phyloP scores from a whole-genome alignment of 495 filamentous ascomycete genomes.

The Penicillium fimorum region DNA sequence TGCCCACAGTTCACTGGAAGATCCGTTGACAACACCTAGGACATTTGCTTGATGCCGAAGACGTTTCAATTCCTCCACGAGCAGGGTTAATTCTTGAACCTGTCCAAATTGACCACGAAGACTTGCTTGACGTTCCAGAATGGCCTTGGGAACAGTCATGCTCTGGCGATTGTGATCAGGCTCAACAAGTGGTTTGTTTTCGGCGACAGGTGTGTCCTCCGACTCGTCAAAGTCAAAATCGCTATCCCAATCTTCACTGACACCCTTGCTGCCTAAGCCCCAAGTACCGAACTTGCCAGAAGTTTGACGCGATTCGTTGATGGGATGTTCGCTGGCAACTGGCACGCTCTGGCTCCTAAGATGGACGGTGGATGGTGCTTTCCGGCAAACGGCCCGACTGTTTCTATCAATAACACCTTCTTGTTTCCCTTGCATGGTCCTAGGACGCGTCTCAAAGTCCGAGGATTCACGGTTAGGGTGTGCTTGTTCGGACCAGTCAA shows the following conservation, averaged over 20 bases:
- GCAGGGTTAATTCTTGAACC: constrained; percentile 76
- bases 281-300: constrained; percentile 85
- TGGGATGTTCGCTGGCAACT: constrained; percentile 62
- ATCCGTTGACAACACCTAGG: constrained; percentile 61
- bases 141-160: constrained; percentile 78
- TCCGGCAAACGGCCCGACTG: constrained; percentile 70
- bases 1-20: constrained; percentile 67
- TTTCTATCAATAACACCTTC: constrained; percentile 62
- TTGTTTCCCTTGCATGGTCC: constrained; percentile 91
- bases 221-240: constrained; percentile 75
- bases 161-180: constrained; percentile 32
- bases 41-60: constrained; percentile 61
- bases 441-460: constrained; percentile 66
- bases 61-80: constrained; percentile 79
- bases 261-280: constrained; percentile 79
- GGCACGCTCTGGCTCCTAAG: constrained; percentile 96
- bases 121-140: constrained; percentile 79
- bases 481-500: constrained; percentile 82
- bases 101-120: constrained; percentile 84
- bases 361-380: constrained; percentile 73
- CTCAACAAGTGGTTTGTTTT: constrained; percentile 27
- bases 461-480: constrained; percentile 48
- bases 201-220: constrained; percentile 32
- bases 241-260: constrained; percentile 80
- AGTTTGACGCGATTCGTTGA: constrained; percentile 55